phyloP scores from a whole-genome alignment of 495 filamentous ascomycete genomes.

The Penicillium arizonense region DNA sequence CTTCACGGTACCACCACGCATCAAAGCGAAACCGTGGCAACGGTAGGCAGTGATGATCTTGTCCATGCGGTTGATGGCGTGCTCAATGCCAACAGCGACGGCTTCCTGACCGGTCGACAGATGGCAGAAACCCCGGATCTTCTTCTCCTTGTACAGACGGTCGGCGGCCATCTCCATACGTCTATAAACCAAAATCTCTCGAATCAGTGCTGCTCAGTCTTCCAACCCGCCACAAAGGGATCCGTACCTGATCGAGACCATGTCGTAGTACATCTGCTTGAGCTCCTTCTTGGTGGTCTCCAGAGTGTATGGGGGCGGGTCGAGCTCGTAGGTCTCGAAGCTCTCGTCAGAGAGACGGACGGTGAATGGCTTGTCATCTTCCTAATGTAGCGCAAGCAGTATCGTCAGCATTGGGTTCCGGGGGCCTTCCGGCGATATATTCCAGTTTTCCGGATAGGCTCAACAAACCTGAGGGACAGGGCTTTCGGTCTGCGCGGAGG shows the following conservation, averaged over 20 bases:
- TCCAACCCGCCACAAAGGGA: conserved; percentile 2
- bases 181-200: conserved; percentile 41
- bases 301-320: conserved; percentile 88
- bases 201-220: background rate
- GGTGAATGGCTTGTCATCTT: conserved; percentile 91
- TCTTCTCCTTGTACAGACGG: conserved; percentile 98
- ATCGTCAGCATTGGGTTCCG: conserved; percentile 25
- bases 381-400: conserved; percentile 47
- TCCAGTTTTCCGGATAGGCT: conserved; percentile 49
- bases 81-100: conserved; percentile 94
- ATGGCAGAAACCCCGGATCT: conserved; percentile 99
- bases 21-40: conserved; percentile 96
- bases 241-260: conserved; percentile 85
- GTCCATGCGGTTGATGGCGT: conserved; percentile 86
- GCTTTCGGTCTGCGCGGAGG: conserved; percentile 84
- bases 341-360: conserved; percentile 92
- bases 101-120: conserved; percentile 97
- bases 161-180: conserved; percentile 99
- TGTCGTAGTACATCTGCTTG: conserved; percentile 98
- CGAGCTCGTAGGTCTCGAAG: conserved; percentile 99
- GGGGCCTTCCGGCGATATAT: conserved; percentile 1
- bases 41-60: conserved; percentile 97
- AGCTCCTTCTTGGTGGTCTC: conserved; percentile 94
- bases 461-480: conserved; percentile 62
- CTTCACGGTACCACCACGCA: conserved; percentile 90